Evolutionary conservation across 2,329 filamentous ascomycete genomes (phyloP).

Genomic region (Monilinia fructigena): DNA sequence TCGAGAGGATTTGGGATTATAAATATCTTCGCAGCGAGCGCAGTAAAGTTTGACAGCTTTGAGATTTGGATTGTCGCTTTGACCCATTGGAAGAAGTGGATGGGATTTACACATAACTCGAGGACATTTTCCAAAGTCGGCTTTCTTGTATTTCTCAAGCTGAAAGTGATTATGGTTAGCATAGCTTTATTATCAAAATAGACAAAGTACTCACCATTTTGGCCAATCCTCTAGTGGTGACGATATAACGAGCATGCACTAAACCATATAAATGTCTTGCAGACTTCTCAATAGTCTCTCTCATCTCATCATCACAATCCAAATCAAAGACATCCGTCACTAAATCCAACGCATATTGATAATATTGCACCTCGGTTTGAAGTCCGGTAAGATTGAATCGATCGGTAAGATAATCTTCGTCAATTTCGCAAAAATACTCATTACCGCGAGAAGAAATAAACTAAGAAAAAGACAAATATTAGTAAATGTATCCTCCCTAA

Average conservation of each 20-base stretch:
- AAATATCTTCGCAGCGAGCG: slow-evolving; percentile 93
- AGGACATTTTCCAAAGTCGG: slow-evolving; percentile 96
- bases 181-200: background rate
- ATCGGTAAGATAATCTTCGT: slow-evolving; percentile 97
- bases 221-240: slow-evolving; percentile 86
- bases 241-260: slow-evolving; percentile 94
- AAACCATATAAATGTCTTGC: slow-evolving; percentile 93
- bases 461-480: slow-evolving; percentile 49
- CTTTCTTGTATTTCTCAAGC: slow-evolving; percentile 99
- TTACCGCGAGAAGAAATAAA: slow-evolving; percentile 98
- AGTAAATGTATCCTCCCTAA: slow-evolving; percentile 15
- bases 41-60: slow-evolving; percentile 98
- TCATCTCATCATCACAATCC: slow-evolving; percentile 97
- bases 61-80: slow-evolving; percentile 81
- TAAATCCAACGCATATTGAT: slow-evolving; percentile 96
- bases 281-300: slow-evolving; percentile 96
- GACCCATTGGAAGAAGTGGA: slow-evolving; percentile 90
- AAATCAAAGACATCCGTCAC: slow-evolving; percentile 98
- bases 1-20: slow-evolving; percentile 96
- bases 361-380: slow-evolving; percentile 97
- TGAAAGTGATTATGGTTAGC: slow-evolving; percentile 44
- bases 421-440: slow-evolving; percentile 99
- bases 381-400: slow-evolving; percentile 97
- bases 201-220: slow-evolving; percentile 75
- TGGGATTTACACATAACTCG: slow-evolving; percentile 93